These are phyloP conservation scores for Podospora bellae-mahoneyi DNA, from an alignment of 495 filamentous ascomycete genomes.

Conservation along the genomic window DNA sequence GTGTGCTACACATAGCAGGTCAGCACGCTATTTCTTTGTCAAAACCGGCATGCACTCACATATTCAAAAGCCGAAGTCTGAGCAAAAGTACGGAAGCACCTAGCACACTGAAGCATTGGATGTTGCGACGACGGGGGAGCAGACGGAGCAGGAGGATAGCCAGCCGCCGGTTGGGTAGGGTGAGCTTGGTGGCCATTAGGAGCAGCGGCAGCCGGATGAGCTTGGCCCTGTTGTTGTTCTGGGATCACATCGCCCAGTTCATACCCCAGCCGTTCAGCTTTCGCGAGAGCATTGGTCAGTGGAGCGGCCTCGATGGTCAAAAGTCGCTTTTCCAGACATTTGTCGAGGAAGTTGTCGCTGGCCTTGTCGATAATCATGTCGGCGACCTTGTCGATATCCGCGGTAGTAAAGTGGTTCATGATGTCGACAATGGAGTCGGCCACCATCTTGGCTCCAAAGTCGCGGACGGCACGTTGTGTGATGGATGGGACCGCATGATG, in stretches of 20 bases:
- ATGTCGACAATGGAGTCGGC: slow-evolving; percentile 40
- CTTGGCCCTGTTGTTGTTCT: slow-evolving; percentile 29
- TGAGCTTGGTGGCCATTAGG: slow-evolving; percentile 12
- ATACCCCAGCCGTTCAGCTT: slow-evolving; percentile 50
- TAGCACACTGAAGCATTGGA: slow-evolving; percentile 32
- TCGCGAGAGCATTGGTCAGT: slow-evolving; percentile 48
- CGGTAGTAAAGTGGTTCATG: slow-evolving; percentile 32
- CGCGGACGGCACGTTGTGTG: slow-evolving; percentile 40
- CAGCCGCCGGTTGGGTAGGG: slow-evolving; percentile 11
- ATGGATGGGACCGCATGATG: slow-evolving; percentile 39
- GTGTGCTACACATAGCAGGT: slow-evolving; percentile 33
- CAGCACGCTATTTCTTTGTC: neutral
- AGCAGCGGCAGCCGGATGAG: slow-evolving; percentile 3
- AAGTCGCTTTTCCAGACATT: slow-evolving; percentile 43
- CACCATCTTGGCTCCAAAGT: slow-evolving; percentile 47
- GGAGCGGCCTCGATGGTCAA: slow-evolving; percentile 46
- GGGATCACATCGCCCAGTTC: slow-evolving; percentile 42
- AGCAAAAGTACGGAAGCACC: slow-evolving; percentile 42
- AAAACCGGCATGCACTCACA: slow-evolving; percentile 28
- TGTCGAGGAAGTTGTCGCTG: slow-evolving; percentile 47
- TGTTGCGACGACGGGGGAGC: slow-evolving; percentile 1
- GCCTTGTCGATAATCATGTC: slow-evolving; percentile 40
- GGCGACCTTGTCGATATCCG: slow-evolving; percentile 42
- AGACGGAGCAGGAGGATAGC: neutral
- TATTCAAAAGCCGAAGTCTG: slow-evolving; percentile 35